Evolutionary conservation across 2,329 filamentous ascomycete species (phyloP).

Genomic region (Penicillium sp.): DNA sequence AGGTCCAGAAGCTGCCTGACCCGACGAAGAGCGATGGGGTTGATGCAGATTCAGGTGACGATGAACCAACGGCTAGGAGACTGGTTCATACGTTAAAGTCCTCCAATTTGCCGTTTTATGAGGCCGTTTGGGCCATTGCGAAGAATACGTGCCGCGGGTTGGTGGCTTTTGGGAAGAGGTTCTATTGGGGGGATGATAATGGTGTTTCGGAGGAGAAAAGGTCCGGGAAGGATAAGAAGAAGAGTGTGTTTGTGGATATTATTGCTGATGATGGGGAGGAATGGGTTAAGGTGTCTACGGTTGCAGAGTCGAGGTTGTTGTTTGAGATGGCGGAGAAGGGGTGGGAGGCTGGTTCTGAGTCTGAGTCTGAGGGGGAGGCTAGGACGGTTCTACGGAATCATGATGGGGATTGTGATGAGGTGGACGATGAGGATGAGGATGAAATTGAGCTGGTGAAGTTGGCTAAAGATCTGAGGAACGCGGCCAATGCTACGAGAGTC

Average conservation of each 20-base stretch:
- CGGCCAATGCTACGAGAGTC: slow-evolving; percentile 49
- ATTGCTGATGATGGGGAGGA: slow-evolving; percentile 54
- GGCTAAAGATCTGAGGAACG: slow-evolving; percentile 50
- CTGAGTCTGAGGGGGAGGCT: slow-evolving; percentile 30
- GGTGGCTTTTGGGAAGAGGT: slow-evolving; percentile 49
- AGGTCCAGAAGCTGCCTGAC: too few relatives aligned
- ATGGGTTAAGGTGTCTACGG: slow-evolving; percentile 61
- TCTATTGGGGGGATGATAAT: slow-evolving; percentile 38
- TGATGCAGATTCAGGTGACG: too few relatives aligned
- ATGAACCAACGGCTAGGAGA: too few relatives aligned
- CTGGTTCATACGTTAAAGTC: slow-evolving; percentile 51
- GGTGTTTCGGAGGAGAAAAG: slow-evolving; percentile 18
- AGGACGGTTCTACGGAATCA: slow-evolving; percentile 24
- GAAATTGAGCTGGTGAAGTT: slow-evolving; percentile 54
- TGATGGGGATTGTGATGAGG: slow-evolving; percentile 21
- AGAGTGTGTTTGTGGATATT: slow-evolving; percentile 54
- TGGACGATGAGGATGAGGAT: slow-evolving; percentile 46
- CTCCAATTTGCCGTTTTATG: slow-evolving; percentile 58
- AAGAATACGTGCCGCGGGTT: slow-evolving; percentile 50
- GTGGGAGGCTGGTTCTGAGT: slow-evolving; percentile 46
- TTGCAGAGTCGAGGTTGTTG: slow-evolving; percentile 56
- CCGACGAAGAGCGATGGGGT: too few relatives aligned
- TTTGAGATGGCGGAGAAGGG: slow-evolving; percentile 62
- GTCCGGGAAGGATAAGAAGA: slow-evolving; percentile 37
- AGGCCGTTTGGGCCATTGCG: slow-evolving; percentile 55